Evolutionary conservation across 2,329 filamentous ascomycete species (phyloP), one percentile per base, ranked within the genome.

Genomic region (Neonectria magnoliae): DNA sequence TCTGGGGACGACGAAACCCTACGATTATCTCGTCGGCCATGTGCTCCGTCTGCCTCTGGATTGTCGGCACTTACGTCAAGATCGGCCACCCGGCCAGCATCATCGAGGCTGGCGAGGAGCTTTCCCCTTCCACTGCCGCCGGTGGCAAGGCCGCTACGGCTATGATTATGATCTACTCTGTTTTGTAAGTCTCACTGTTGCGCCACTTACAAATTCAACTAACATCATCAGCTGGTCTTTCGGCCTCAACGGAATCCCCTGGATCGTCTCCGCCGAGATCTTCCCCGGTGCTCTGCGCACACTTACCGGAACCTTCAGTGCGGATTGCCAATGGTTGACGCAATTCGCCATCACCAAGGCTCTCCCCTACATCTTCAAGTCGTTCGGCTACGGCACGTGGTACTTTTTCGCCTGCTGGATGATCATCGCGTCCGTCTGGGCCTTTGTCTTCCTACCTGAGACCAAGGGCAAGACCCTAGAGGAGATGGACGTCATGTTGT

Each of bases 341-440:
- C 80, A 82, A 45, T 83, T 83, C 56, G 74, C 76, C 62, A 80
- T 83, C 58, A 81, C 80, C 10, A 82, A 82, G 61, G 76, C 81
- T 0, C 72, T 82, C 2, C 81, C 81, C 0, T 83, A 83, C 63
- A 84, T 84, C 48, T 80, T 83, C 65, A 77, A 73, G 45, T 77
- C 77, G 0, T 75, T 83, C 10, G 76, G 78, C 22, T 87, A 82
- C 69, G 86, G 85, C 5, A 84, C 84, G 2, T 88, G 84, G 79
- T 86, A 87, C 75, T 87, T 88, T 77, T 88, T 88, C 66, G 85
- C 84, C 1, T 79, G 79, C 2, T 80, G 83, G 71, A 85, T 86
- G 78, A 74, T 87, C 7, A 71, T 80, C 11, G 82, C 83, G 6
- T 77, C 80, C 10, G 61, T 83, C 27, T 87, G 83, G 76, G 80